Evolutionary conservation across 352 stramenopile genomes (phyloP), one percentile per base, ranked within the genome.

Genomic region (Nothophytophthora sp.): DNA sequence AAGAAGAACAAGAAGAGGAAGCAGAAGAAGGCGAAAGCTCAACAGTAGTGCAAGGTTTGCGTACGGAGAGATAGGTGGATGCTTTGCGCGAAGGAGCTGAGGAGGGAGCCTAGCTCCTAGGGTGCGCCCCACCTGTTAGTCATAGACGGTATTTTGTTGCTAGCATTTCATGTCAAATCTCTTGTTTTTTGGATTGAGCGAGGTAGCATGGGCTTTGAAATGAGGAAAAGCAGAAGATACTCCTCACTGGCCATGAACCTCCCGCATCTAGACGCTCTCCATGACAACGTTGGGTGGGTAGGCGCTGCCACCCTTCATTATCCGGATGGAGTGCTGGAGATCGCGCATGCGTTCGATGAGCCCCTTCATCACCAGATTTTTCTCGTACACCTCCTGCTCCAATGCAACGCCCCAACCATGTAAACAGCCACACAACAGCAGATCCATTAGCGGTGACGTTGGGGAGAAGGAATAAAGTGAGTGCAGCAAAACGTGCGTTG

Each of bases 321-420:
- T 32, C 6, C 80, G 60, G 41, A 94, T 88, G 41, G 84, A 76
- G 62, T 89, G 73, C 59, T 94, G 80, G 44, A 94, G 52, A 27
- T 86, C 70, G 15, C 84, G 78, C 48, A 94, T 45, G 25, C 84
- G 69, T 48, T 92, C 77, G 60, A 94, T 94, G 24, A 94, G 67
- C 2, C 76, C 76, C 59, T 92, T 92, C 79, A 94, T 90, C 49
- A 92, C 84, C 46, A 92, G 25, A 54, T 92, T 94, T 38, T 79
- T 81, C 54, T 92, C 81, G 43, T 91, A 88, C 11, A 92, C 84
- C 39, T 94, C 84, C 81, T 94, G 39, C 20, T 40, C 19, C 19
- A 46, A 41, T 6, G 48, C 13, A 30, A 18, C 18, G 10, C 1
- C 33, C 32, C 33, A 13, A 35, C 6, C n/a, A 24, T 10, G n/a